Percentiles rank a stretch among this genome's conserved stretches.
These are phyloP conservation scores for Phragmites australis DNA, from an alignment of 176 grass and related monocot genomes.

Conservation along the genomic window DNA sequence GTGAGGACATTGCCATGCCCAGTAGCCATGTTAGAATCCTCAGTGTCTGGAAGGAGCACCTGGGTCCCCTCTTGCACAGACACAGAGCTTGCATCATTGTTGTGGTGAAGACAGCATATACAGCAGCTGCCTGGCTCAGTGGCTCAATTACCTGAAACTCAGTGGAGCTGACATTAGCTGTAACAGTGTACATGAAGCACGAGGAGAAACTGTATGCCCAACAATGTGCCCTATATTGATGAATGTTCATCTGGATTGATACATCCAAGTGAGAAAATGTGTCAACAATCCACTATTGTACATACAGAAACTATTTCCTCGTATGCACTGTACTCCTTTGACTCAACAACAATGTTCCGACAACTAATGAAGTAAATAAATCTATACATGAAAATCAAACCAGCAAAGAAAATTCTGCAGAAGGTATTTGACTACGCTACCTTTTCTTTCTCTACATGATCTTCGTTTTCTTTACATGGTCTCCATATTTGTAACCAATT, in stretches of 20 bases:
- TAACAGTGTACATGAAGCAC: background rate
- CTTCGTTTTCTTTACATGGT: constrained; percentile 5
- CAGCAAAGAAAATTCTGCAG: background rate
- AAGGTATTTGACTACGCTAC: constrained; percentile 27
- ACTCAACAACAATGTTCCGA: constrained; percentile 20
- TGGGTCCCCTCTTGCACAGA: constrained; percentile 15
- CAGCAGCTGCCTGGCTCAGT: constrained; percentile 14
- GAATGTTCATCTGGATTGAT: background rate
- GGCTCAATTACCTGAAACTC: constrained; percentile 8
- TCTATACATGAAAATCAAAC: constrained; percentile 40
- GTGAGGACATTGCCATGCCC: constrained; percentile 25
- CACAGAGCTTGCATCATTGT: background rate
- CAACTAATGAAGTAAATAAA: constrained; percentile 32
- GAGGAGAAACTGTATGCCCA: constrained; percentile 6
- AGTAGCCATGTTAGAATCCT: constrained; percentile 27
- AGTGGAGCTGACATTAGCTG: constrained; percentile 10
- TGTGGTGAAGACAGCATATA: constrained; percentile 8
- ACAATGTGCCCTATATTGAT: background rate
- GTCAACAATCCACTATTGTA: constrained; percentile 26
- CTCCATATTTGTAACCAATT: constrained; percentile 2
- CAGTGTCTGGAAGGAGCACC: constrained; percentile 13
- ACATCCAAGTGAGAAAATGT: background rate
- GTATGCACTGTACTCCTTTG: constrained; percentile 37
- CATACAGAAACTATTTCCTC: background rate
- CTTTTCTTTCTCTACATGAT: background rate